phyloP scores from a whole-genome alignment of 2,329 filamentous ascomycete genomes.

The Lasiodiplodia theobromae region DNA sequence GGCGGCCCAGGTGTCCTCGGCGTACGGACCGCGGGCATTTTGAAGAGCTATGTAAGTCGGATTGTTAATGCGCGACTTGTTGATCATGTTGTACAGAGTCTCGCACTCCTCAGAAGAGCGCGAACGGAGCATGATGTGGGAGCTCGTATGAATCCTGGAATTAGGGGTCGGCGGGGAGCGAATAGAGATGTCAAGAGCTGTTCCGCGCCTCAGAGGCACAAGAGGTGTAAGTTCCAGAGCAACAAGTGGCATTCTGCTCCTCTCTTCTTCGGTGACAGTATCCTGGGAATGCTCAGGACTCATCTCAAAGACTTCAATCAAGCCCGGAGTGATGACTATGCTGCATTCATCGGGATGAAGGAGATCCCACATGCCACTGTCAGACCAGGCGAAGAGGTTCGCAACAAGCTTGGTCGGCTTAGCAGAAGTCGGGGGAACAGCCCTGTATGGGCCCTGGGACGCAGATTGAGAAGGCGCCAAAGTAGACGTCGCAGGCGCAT shows the following conservation, averaged over 20 bases:
- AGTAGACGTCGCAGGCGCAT: conserved; percentile 55
- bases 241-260: conserved; percentile 59
- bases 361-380: conserved; percentile 67
- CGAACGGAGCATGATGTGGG: conserved; percentile 91
- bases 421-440: conserved; percentile 57
- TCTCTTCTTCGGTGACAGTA: conserved; percentile 38
- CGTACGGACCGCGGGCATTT: conserved; percentile 70
- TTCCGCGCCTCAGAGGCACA: conserved; percentile 88
- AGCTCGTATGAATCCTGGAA: conserved; percentile 71
- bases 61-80: conserved; percentile 89
- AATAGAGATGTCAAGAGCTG: conserved; percentile 91
- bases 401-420: conserved; percentile 65
- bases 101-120: conserved; percentile 79
- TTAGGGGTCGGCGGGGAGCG: conserved; percentile 81
- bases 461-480: conserved; percentile 82
- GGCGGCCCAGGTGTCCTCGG: conserved; percentile 56
- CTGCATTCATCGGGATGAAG: conserved; percentile 68
- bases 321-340: conserved; percentile 68
- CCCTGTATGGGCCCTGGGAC: conserved; percentile 74
- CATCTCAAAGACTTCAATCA: conserved; percentile 69
- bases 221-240: conserved; percentile 89
- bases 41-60: conserved; percentile 83
- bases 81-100: conserved; percentile 83
- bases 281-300: conserved; percentile 51
- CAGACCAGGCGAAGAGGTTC: conserved; percentile 69